Evolutionary conservation across 2,329 filamentous ascomycete genomes (phyloP).

Genomic region (Dactylellina drechsleri): DNA sequence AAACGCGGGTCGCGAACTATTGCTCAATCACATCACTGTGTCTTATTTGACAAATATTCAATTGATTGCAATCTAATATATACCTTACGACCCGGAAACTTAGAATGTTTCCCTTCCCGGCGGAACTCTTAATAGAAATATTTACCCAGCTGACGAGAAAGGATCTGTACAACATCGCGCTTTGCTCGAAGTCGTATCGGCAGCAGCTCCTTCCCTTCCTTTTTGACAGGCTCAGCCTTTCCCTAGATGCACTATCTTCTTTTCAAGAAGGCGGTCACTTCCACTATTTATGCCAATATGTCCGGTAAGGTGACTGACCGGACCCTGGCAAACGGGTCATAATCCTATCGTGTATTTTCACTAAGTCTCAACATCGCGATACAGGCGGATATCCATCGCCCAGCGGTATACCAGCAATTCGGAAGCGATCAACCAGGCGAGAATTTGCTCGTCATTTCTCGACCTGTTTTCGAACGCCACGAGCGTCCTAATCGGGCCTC

Average conservation of each 20-base stretch:
- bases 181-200: conserved; percentile 9
- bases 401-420: background rate
- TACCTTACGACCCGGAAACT: no score
- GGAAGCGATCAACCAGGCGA: background rate
- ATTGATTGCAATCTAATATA: no score
- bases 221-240: conserved; percentile 9
- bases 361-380: background rate
- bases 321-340: no score
- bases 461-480: conserved; percentile 2
- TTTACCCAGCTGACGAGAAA: conserved; percentile 3
- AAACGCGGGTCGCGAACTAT: no score
- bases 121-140: conserved; percentile 10
- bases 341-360: no score
- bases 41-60: no score
- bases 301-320: background rate
- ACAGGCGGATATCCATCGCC: background rate
- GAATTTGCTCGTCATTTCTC: conserved; percentile 1
- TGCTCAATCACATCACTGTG: no score
- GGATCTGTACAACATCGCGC: background rate
- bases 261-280: conserved; percentile 10
- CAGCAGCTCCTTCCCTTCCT: conserved; percentile 10
- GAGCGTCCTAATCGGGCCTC: background rate
- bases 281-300: conserved; percentile 8
- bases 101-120: conserved; percentile 17
- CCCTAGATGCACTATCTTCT: conserved; percentile 2